Evolutionary conservation across 2,329 filamentous ascomycete genomes (phyloP).

Genomic region (Nemania sp.): DNA sequence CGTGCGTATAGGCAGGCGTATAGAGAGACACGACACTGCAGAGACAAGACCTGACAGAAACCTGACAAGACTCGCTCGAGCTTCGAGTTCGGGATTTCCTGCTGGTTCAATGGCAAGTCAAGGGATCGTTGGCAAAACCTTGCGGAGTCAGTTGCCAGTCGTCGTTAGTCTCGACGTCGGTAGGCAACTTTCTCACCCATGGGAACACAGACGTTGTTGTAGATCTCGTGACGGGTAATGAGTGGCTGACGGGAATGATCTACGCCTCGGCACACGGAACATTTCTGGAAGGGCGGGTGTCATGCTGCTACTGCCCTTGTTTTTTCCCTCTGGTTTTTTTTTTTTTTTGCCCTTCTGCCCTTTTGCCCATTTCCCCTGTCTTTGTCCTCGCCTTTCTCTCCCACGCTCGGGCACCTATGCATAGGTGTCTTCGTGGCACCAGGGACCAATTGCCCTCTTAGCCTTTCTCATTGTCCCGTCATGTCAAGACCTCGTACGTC

Average conservation of each 20-base stretch:
- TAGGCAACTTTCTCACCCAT: background rate
- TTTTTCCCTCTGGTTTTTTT: background rate
- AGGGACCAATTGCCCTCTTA: constrained; percentile 29
- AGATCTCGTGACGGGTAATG: constrained; percentile 36
- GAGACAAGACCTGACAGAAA: too few species aligned
- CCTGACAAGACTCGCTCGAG: too few species aligned
- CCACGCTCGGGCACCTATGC: constrained; percentile 39
- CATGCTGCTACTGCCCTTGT: background rate
- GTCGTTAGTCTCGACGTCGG: too few species aligned
- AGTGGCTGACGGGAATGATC: constrained; percentile 26
- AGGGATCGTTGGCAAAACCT: too few species aligned
- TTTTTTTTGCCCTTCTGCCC: too few species aligned
- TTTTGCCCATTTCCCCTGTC: background rate
- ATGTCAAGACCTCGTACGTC: constrained; percentile 16
- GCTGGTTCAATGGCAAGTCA: too few species aligned
- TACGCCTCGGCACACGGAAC: constrained; percentile 30
- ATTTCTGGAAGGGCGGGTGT: constrained; percentile 30
- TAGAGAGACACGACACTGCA: too few species aligned
- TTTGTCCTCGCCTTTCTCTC: background rate
- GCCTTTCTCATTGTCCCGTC: constrained; percentile 24
- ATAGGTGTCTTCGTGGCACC: constrained; percentile 37
- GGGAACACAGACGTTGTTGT: constrained; percentile 10
- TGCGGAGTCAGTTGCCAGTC: too few species aligned
- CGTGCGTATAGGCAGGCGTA: background rate
- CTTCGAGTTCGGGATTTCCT: too few species aligned